phyloP scores from a whole-genome alignment of 2,329 filamentous ascomycete species.

The Didymellaceae sp. region DNA sequence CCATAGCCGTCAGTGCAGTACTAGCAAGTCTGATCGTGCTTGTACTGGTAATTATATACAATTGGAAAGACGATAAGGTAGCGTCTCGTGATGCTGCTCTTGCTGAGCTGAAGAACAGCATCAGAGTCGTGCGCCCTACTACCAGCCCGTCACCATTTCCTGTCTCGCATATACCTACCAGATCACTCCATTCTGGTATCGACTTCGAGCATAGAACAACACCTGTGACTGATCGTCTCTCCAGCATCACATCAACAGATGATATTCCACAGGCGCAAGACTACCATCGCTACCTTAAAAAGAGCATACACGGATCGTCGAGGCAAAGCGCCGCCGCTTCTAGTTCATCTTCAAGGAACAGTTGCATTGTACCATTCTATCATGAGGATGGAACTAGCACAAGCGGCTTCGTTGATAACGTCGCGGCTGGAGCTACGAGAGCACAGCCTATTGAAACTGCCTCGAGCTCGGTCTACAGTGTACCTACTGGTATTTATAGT shows the following conservation, averaged over 20 bases:
- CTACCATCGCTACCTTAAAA: background rate
- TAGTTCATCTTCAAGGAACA: too few relatives aligned
- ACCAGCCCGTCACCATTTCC: background rate
- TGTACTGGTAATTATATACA: background rate
- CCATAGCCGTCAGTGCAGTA: conserved; percentile 13
- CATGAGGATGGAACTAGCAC: too few relatives aligned
- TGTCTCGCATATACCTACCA: too few relatives aligned
- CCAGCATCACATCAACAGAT: background rate
- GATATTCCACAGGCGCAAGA: background rate
- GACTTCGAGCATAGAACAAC: background rate
- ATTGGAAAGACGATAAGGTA: background rate
- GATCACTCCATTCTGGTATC: too few relatives aligned
- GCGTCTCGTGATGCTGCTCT: background rate
- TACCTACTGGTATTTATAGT: too few relatives aligned
- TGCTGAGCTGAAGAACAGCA: background rate
- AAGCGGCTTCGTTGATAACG: too few relatives aligned
- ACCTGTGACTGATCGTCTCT: background rate
- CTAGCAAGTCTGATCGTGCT: conserved; percentile 7
- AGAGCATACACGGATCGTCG: background rate
- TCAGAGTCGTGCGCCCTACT: background rate
- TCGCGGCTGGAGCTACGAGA: too few relatives aligned
- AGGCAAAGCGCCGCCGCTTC: too few relatives aligned
- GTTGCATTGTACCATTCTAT: too few relatives aligned
- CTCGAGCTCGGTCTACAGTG: too few relatives aligned
- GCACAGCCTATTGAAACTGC: too few relatives aligned